phyloP scores from a whole-genome alignment of 768 basidiomycete genomes.

The Boletus eberwhitei region DNA sequence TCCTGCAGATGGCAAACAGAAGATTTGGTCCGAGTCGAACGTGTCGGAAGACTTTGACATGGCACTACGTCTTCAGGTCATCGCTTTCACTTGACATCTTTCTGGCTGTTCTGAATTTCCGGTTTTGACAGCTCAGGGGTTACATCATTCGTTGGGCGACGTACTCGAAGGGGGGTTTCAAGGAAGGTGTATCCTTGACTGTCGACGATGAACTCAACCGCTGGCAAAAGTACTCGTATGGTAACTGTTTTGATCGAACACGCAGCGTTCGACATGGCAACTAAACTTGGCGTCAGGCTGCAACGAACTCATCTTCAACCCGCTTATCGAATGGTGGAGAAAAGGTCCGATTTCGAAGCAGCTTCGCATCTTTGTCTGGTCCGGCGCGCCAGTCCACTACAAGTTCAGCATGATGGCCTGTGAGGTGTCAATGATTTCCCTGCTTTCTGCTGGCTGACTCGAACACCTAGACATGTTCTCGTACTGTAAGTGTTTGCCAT shows the following conservation, averaged over 20 bases:
- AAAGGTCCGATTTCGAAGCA: constrained; percentile 82
- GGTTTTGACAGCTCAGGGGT: constrained; percentile 29
- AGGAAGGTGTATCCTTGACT: constrained; percentile 89
- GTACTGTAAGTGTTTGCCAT: constrained; percentile 37
- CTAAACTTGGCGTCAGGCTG: constrained; percentile 28
- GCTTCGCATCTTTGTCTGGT: constrained; percentile 75
- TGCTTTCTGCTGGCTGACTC: neutral
- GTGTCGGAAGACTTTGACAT: constrained; percentile 73
- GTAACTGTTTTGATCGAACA: constrained; percentile 35
- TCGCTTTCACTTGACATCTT: constrained; percentile 27
- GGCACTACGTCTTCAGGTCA: constrained; percentile 51
- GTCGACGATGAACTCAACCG: constrained; percentile 89
- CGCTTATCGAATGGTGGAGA: constrained; percentile 72
- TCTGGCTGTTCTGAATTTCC: constrained; percentile 54
- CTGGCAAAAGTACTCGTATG: constrained; percentile 89
- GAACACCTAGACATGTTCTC: constrained; percentile 44
- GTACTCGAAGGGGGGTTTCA: constrained; percentile 83
- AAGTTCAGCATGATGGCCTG: constrained; percentile 65
- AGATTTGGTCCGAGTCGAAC: constrained; percentile 65
- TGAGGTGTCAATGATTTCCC: constrained; percentile 17
- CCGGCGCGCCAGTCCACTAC: constrained; percentile 72
- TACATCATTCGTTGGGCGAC: constrained; percentile 60
- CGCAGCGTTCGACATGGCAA: constrained; percentile 9
- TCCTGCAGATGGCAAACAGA: constrained; percentile 51
- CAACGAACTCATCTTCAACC: constrained; percentile 77